Base-by-base conservation (phyloP, 2,329 filamentous ascomycete genomes). In the Cladosporium sp. region DNA sequence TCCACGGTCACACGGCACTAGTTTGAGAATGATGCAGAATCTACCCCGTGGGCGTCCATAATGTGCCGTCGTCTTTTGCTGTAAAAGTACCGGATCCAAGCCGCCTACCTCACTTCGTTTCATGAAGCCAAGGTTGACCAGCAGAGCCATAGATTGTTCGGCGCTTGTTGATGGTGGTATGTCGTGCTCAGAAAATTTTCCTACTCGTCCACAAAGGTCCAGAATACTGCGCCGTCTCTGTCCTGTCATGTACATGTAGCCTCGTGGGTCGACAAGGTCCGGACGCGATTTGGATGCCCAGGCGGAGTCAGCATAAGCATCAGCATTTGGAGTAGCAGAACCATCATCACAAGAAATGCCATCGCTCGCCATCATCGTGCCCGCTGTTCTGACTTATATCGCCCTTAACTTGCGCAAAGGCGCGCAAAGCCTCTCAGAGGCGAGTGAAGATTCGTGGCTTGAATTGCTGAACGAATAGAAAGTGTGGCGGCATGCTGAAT, bases 361-460 rank as follows among this genome's bases (percentile, higher is more conserved):
- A 27, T 27, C 22, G 22, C 22, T 27, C 22, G 22, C 22, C 22
- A 34, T 34, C 32, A 6, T 34, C 11, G 32, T 6, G 12, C 2
- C 12, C 32, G 12, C 2, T 11, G 12, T 7, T 12, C n/a, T 34
- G 32, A 15, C 20, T 39, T 40, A 48, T 48, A 41, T 32, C 17
- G 7, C 17, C 24, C 17, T 7, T 22, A 48, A 48, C 22, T 34
- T 41, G 44, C 44, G 44, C 44, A 48, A 48, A 48, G 44, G 18
- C 36, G 44, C 36, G 44, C 44, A 48, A 48, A 48, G 44, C 12
- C 44, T 40, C 44, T 39, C 44, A 48, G 8, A 15, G 24, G 22
- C 3, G 30, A 32, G 5, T 34, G 29, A 8, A 24, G 11, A 20
- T 18, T n/a, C 27, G 41, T 43, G 41, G 41, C 41, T 34, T 27